Percentiles rank a stretch among this genome's conserved stretches.
These are phyloP conservation scores for Fusarium floridanum DNA, from an alignment of 2,329 filamentous ascomycete species.

Conservation along the genomic window DNA sequence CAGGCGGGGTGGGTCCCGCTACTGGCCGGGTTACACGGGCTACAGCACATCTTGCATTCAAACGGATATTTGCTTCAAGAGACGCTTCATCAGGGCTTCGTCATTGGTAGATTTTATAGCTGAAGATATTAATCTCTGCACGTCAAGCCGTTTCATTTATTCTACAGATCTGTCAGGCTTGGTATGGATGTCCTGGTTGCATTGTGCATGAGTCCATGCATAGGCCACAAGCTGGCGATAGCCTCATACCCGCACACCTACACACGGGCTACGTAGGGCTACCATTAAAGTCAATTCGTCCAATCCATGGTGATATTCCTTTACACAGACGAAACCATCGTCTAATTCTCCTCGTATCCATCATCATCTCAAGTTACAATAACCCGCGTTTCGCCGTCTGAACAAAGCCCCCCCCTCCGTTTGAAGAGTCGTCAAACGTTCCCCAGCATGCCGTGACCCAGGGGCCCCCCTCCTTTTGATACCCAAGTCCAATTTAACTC, in stretches of 20 bases:
- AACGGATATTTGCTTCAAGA: not conserved
- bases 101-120: not conserved
- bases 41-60: slow-evolving; percentile 36
- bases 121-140: not conserved
- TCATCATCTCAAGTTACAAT: not conserved
- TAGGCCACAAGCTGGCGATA: not conserved
- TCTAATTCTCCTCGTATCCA: not conserved
- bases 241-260: not conserved
- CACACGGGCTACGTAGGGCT: not conserved
- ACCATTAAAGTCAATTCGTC: not conserved
- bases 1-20: slow-evolving; percentile 14
- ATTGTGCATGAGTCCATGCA: slow-evolving; percentile 1
- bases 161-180: not conserved
- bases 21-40: slow-evolving; percentile 24
- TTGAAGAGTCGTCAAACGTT: slow-evolving; percentile 43
- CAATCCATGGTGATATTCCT: not conserved
- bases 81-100: not conserved
- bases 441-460: slow-evolving; percentile 42
- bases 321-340: not conserved
- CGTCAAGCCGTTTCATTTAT: not conserved
- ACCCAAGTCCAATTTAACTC: not conserved
- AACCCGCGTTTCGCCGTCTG: not conserved
- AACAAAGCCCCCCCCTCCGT: slow-evolving; percentile 28
- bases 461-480: not conserved
- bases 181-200: not conserved